Base-by-base conservation (phyloP, 495 filamentous ascomycete genomes). In the Talaromyces borbonicus region DNA sequence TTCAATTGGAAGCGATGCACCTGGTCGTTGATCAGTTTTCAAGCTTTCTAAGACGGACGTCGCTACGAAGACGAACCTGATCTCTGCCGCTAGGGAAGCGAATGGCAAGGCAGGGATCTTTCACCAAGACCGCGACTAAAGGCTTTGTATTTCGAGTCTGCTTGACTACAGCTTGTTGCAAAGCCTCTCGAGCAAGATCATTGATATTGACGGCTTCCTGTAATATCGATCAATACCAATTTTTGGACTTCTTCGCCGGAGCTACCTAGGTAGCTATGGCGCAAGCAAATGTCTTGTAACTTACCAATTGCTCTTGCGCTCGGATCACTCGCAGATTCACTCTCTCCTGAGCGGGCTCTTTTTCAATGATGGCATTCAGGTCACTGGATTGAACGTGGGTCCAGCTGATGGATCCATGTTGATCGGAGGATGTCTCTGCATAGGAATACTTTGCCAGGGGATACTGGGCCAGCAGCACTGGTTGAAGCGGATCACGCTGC, bases 1-100 rank as follows among this genome's bases (percentile, higher is more conserved):
- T 68, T 70, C 49, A 72, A 53, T 39, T 72, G 68, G 14, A 72
- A 68, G 4, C 68, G 63, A 40, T 61, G 61, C 18, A 65, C 49
- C 68, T 72, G 45, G 25, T 8, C 22, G 14, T 47, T 26, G 32
- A 11, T 48, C 33, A 41, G 11, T 20, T 12, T 30, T 8, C 8
- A 25, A 8, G 38, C 38, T 4, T 16, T 18, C 9, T 0, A 24
- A 11, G 15, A 12, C 24, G 6, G 26, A 24, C 8, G 3, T 3
- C 33, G n/a, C n/a, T n/a, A n/a, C n/a, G 6, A 19, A 16, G 11
- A 41, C 35, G 9, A 19, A 48, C 46, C 25, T 49, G 47, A 8
- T 42, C 47, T 19, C 26, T 49, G 18, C 47, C 33, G 25, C 31
- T 23, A 30, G 61, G 60, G 49, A 66, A 72, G 45, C 67, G 69